These are phyloP conservation scores for Cudoniella acicularis DNA, from an alignment of 495 filamentous ascomycete genomes.

Conservation along the genomic window DNA sequence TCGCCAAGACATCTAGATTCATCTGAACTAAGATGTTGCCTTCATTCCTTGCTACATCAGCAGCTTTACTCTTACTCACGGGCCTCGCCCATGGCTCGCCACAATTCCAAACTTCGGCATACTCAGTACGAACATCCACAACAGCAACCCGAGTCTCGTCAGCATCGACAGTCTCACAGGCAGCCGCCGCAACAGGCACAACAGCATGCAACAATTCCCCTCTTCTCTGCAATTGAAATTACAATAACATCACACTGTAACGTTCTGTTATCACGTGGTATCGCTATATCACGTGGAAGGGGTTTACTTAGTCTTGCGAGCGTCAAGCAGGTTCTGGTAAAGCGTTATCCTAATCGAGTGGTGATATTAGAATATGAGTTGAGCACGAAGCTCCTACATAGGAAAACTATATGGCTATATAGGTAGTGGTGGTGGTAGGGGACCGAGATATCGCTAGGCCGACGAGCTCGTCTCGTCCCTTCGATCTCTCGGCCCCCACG, in stretches of 20 bases:
- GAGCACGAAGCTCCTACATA: too few species aligned
- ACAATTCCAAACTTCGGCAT: slow-evolving; percentile 5
- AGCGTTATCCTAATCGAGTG: too few species aligned
- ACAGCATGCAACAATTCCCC: slow-evolving; percentile 65
- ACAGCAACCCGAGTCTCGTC: background rate
- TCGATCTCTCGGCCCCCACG: too few species aligned
- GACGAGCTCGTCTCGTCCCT: too few species aligned
- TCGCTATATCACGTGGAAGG: too few species aligned
- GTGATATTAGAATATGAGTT: too few species aligned
- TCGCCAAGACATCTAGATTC: background rate
- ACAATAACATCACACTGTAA: slow-evolving; percentile 64
- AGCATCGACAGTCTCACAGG: slow-evolving; percentile 9
- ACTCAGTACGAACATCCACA: slow-evolving; percentile 1
- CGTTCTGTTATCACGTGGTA: too few species aligned
- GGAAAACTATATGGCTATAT: too few species aligned
- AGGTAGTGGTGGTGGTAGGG: too few species aligned
- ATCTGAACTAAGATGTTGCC: background rate
- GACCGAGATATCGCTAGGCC: too few species aligned
- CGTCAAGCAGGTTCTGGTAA: too few species aligned
- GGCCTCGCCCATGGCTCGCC: slow-evolving; percentile 10
- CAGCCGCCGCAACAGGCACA: slow-evolving; percentile 14
- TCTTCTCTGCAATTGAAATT: slow-evolving; percentile 54
- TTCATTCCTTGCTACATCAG: slow-evolving; percentile 15
- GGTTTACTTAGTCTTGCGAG: too few species aligned
- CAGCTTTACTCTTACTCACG: slow-evolving; percentile 16